Percentiles rank a stretch among this genome's conserved stretches.
These are phyloP conservation scores for Schizophyllum commune DNA, from an alignment of 1,284 basidiomycete genomes.

Conservation along the genomic window DNA sequence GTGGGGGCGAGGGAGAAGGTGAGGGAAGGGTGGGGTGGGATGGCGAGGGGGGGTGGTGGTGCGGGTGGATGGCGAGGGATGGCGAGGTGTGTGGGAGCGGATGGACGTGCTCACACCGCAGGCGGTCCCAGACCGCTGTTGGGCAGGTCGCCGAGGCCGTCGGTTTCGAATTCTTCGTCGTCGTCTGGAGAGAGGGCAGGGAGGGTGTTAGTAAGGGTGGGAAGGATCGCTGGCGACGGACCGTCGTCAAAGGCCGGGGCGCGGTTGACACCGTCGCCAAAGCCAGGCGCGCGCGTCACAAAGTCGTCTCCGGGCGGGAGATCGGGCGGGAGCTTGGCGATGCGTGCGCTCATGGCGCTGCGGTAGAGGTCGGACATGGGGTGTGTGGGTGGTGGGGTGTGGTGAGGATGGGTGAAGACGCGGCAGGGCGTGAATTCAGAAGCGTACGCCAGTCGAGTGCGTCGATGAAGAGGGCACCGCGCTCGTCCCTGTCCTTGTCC, in stretches of 20 bases:
- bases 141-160: slow-evolving; percentile 54
- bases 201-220: slow-evolving; percentile 62
- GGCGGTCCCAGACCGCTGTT: slow-evolving; percentile 50
- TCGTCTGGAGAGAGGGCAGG: slow-evolving; percentile 32
- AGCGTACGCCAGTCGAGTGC: no score
- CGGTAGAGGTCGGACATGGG: slow-evolving; percentile 64
- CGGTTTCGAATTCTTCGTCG: slow-evolving; percentile 39
- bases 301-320: slow-evolving; percentile 31
- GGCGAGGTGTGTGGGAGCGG: no score
- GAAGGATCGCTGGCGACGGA: slow-evolving; percentile 60
- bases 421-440: no score
- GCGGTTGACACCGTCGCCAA: no score
- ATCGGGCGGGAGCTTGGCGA: slow-evolving; percentile 54
- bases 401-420: not conserved
- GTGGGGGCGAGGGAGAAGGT: slow-evolving; percentile 8
- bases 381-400: not conserved
- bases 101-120: no score
- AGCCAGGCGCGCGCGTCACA: no score
- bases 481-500: no score
- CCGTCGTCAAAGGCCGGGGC: no score
- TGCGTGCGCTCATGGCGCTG: slow-evolving; percentile 58
- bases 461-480: no score
- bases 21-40: slow-evolving; percentile 1
- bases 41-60: no score
- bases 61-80: no score